These are phyloP conservation scores for Krasilnikovozyma curviuscula DNA, from an alignment of 768 basidiomycete species.

Conservation along the genomic window DNA sequence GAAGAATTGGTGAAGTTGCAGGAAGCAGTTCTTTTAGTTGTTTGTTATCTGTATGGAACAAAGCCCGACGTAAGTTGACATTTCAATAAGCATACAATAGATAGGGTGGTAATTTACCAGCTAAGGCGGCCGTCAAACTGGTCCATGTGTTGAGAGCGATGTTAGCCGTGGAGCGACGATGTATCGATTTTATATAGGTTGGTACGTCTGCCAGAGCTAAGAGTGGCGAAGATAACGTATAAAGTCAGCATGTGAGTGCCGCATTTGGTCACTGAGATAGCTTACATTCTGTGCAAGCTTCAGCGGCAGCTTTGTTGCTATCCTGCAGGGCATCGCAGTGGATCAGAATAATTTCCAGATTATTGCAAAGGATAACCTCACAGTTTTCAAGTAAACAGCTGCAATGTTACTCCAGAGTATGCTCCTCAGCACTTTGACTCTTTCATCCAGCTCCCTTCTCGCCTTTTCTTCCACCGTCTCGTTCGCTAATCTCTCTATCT, in stretches of 20 bases:
- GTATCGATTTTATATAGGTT: conserved; percentile 64
- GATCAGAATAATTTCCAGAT: background rate
- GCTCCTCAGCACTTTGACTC: conserved; percentile 43
- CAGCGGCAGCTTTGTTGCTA: conserved; percentile 58
- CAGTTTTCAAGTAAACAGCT: conserved; percentile 64
- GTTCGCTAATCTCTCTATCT: conserved; percentile 13
- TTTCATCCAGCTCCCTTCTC: conserved; percentile 29
- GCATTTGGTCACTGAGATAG: background rate
- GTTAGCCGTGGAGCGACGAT: conserved; percentile 71
- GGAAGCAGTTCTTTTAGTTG: background rate
- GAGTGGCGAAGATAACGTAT: background rate
- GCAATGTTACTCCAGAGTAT: conserved; percentile 71
- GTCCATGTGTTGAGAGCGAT: conserved; percentile 66
- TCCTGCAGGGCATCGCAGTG: conserved; percentile 30
- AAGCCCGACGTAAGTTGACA: too few species aligned
- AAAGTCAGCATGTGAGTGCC: background rate
- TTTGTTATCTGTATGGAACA: too few species aligned
- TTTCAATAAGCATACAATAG: background rate
- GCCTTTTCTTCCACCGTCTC: conserved; percentile 6
- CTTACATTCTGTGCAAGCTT: conserved; percentile 57
- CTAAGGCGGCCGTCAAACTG: conserved; percentile 57
- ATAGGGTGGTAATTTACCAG: conserved; percentile 38
- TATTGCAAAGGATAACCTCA: conserved; percentile 25
- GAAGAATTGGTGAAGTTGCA: background rate
- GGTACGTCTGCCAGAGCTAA: conserved; percentile 73